phyloP scores from a whole-genome alignment of 1,284 basidiomycete genomes.

The Fomitopsis pinicola region DNA sequence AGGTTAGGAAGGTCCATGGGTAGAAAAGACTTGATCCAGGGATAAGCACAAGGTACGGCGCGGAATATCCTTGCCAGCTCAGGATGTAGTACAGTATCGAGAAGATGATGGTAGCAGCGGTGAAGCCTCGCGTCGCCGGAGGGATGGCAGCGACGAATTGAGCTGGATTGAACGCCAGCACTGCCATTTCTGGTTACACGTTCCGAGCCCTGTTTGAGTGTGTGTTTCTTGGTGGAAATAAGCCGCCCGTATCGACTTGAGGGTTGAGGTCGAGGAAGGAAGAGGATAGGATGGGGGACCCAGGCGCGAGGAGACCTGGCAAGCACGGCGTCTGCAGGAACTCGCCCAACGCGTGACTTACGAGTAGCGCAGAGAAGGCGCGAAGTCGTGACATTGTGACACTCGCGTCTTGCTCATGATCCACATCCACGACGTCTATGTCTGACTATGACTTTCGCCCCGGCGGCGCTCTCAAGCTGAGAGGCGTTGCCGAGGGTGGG shows the following conservation, averaged over 20 bases:
- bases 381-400: slow-evolving; percentile 22
- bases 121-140: slow-evolving; percentile 75
- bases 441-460: slow-evolving; percentile 84
- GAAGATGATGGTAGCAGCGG: slow-evolving; percentile 59
- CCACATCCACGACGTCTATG: slow-evolving; percentile 38
- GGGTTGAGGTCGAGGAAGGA: neutral
- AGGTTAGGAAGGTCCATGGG: slow-evolving; percentile 91
- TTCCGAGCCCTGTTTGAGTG: no score
- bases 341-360: slow-evolving; percentile 11
- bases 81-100: slow-evolving; percentile 68
- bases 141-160: slow-evolving; percentile 68
- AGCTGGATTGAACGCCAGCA: slow-evolving; percentile 62
- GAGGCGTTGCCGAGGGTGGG: slow-evolving; percentile 73
- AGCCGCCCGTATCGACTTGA: neutral
- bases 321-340: neutral
- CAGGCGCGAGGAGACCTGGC: slow-evolving; percentile 1
- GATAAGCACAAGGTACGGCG: slow-evolving; percentile 80
- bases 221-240: neutral
- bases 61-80: slow-evolving; percentile 46
- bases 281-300: neutral
- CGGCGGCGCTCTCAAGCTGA: slow-evolving; percentile 88
- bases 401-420: slow-evolving; percentile 16
- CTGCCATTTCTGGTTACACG: slow-evolving; percentile 47
- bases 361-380: slow-evolving; percentile 2
- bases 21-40: slow-evolving; percentile 83